Base-by-base conservation (phyloP, 768 basidiomycete species). In the Termitomyces sp. region DNA sequence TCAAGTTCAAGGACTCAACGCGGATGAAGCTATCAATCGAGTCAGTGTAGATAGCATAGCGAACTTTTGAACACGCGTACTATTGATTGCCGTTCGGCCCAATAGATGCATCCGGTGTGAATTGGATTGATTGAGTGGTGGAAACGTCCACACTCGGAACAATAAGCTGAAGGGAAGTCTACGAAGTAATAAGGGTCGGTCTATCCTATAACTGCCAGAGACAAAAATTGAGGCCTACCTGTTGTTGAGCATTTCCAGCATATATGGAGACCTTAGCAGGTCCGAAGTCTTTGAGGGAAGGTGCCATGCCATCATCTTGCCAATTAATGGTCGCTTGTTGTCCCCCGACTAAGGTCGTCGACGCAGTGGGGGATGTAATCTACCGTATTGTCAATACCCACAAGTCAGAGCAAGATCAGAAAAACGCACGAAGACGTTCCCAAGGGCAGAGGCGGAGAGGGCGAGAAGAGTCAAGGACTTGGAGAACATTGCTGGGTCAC, bases 1-100 rank as follows among this genome's bases (percentile, higher is more conserved):
- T 88, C 48, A 83, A 65, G 57, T 40, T 66, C 39, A 80, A 64
- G 0, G 92, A 92, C 60, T 89, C 82, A 68, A 90, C 75, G 52
- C 91, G 90, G 69, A 95, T 82, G 78, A 95, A 95, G 78, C 90
- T 91, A 60, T 2, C 57, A 24, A 20, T 20, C 6, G 59, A 67
- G 45, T 60, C 44, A 48, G 12, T 18, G 42, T 56, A 42, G 24
- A 42, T 38, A 11, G 0, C 40, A 15, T 15, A 39, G 3, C 11
- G 32, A 55, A 35, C 33, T 18, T 22, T 35, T 36, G 24, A 22
- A 24, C 35, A 15, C 49, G 70, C 83, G 42, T 61, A 90, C 87
- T 91, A 91, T 70, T 81, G 68, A 50, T 56, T 45, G 67, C 77
- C 72, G 70, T 85, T 75, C 16, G 88, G 83, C 3, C 90, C 90